Percentiles rank a stretch among this genome's conserved stretches.
Evolutionary conservation across 2,329 filamentous ascomycete genomes (phyloP).

Genomic region (Magnaporthiopsis rhizophila): DNA sequence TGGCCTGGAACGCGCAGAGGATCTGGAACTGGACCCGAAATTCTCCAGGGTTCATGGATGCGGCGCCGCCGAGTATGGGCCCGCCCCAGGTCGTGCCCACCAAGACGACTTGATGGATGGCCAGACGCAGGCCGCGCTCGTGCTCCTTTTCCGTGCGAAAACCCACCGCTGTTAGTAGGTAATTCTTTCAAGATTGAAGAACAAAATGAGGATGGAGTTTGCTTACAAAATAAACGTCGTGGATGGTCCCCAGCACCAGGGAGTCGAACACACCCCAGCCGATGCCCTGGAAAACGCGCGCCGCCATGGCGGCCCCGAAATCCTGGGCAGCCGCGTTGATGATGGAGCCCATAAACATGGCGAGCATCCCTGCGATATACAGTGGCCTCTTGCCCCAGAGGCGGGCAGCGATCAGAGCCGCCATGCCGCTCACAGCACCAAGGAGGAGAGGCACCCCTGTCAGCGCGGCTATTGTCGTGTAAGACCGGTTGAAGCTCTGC

Average conservation of each 20-base stretch:
- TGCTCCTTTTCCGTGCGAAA: slow-evolving; percentile 35
- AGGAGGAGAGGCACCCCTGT: slow-evolving; percentile 46
- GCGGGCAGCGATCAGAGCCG: slow-evolving; percentile 33
- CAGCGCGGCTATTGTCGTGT: slow-evolving; percentile 38
- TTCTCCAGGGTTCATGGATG: slow-evolving; percentile 29
- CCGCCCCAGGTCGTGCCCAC: slow-evolving; percentile 43
- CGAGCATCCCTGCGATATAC: slow-evolving; percentile 36
- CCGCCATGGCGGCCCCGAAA: slow-evolving; percentile 40
- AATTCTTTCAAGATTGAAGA: slow-evolving; percentile 2
- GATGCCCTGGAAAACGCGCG: slow-evolving; percentile 46
- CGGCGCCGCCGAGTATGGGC: slow-evolving; percentile 44
- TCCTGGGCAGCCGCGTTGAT: slow-evolving; percentile 39
- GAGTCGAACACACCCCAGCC: slow-evolving; percentile 54
- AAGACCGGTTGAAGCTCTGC: slow-evolving; percentile 33
- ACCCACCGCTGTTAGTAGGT: neutral
- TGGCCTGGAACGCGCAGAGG: slow-evolving; percentile 37
- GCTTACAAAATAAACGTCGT: slow-evolving; percentile 50
- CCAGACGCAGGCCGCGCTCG: slow-evolving; percentile 36
- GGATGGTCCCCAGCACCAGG: slow-evolving; percentile 42
- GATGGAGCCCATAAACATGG: slow-evolving; percentile 40
- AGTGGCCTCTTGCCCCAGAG: slow-evolving; percentile 46
- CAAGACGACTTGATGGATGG: slow-evolving; percentile 35
- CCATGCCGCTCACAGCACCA: slow-evolving; percentile 36
- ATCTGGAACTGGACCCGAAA: slow-evolving; percentile 44
- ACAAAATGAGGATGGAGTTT: neutral